Conservation (phyloP, 768 basidiomycete genomes). For the Vishniacozyma victoriae region DNA sequence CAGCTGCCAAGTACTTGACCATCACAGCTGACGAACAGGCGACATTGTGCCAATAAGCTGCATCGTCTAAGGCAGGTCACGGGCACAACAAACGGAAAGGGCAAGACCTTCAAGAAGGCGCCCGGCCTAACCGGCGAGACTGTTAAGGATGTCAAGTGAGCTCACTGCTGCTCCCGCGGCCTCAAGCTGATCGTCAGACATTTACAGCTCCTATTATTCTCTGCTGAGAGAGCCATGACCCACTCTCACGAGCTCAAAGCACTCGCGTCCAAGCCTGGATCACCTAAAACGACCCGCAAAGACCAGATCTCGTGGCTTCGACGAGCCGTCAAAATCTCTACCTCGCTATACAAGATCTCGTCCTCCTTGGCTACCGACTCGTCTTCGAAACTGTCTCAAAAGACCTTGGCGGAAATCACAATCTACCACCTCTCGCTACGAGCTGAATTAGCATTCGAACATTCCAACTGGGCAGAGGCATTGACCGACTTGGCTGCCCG, state of each 20-base stretch:
- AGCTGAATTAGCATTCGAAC: slow-evolving; percentile 73
- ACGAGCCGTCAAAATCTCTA: slow-evolving; percentile 28
- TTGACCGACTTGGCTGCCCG: slow-evolving; percentile 75
- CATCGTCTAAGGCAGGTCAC: slow-evolving; percentile 78
- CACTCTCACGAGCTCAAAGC: slow-evolving; percentile 70
- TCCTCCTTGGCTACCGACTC: slow-evolving; percentile 64
- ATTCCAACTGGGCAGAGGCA: slow-evolving; percentile 62
- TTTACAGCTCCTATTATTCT: slow-evolving; percentile 69
- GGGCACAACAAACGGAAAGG: slow-evolving; percentile 81
- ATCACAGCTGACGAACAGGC: slow-evolving; percentile 51
- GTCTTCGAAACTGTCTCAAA: slow-evolving; percentile 52
- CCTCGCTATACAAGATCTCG: slow-evolving; percentile 48
- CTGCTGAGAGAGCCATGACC: slow-evolving; percentile 87
- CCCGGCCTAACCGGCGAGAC: slow-evolving; percentile 62
- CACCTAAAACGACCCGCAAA: slow-evolving; percentile 9
- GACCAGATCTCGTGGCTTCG: slow-evolving; percentile 43
- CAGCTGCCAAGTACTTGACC: not conserved
- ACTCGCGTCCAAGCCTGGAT: slow-evolving; percentile 53
- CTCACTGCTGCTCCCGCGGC: slow-evolving; percentile 6
- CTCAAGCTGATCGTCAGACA: slow-evolving; percentile 12
- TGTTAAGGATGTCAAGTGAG: slow-evolving; percentile 80
- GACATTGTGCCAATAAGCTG: slow-evolving; percentile 85
- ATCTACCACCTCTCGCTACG: slow-evolving; percentile 74
- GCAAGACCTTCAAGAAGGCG: slow-evolving; percentile 81
- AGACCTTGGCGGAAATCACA: slow-evolving; percentile 61